Evolutionary conservation across 768 basidiomycete genomes (phyloP), one percentile per base, ranked within the genome.

Genomic region (Tricholoma flavovirens): DNA sequence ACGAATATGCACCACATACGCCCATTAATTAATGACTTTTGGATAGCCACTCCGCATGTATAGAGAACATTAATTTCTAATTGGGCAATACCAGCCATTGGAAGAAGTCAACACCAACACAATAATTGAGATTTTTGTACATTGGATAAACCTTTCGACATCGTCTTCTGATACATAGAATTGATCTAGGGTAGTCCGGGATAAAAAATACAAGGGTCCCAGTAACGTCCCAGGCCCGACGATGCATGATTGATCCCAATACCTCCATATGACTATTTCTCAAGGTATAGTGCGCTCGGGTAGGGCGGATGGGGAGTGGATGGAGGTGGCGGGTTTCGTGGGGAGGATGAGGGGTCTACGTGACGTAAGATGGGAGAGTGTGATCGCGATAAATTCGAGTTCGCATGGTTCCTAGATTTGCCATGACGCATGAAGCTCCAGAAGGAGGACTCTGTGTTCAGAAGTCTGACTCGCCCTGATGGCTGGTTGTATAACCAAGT

Each of bases 401-500:
- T 49, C 3, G 22, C n/a, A 17, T 49, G 46, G 8, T 22, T 24
- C n/a, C 46, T 49, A 17, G n/a, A 49, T 49, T n/a, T 49, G 7
- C 26, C 15, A 30, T 17, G 17, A 4, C 26, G 29, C 29, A 49
- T 17, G 1, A 14, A 49, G n/a, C 29, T 49, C 26, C 46, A 49
- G 29, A 49, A 49, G n/a, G 46, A 49, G 29, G 46, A 29, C 8
- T 30, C 46, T 17, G 46, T 17, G 26, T n/a, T 30, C 26, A 49
- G 3, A 30, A 49, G n/a, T 11, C 26, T 42, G 21, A 32, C 43
- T 26, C 74, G 67, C 52, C 71, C 65, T 54, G 74, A 67, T 40
- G 76, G 90, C 58, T 87, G 84, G 67, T 95, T 96, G 75, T 97
- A 98, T 57, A 95, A 75, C 85, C 89, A 94, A 2, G 95, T 98